Percentiles rank a stretch among this genome's conserved stretches.
Evolutionary conservation across 2,329 filamentous ascomycete genomes (phyloP).

Genomic region (Sclerotinia trifoliorum): DNA sequence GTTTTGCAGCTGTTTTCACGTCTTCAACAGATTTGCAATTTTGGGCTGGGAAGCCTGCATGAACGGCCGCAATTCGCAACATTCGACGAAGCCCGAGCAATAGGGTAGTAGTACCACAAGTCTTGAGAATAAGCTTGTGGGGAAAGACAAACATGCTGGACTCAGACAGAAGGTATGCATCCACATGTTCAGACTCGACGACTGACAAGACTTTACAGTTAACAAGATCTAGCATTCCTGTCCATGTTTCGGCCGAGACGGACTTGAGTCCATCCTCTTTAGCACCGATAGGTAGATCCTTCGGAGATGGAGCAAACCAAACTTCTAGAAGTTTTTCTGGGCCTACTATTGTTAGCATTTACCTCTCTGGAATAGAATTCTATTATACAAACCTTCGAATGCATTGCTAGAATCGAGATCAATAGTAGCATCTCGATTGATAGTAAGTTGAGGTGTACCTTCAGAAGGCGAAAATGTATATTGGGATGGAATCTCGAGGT

Average conservation of each 20-base stretch:
- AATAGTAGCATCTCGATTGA: slow-evolving; percentile 91
- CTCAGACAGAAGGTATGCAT: slow-evolving; percentile 95
- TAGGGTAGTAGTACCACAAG: slow-evolving; percentile 93
- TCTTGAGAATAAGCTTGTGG: slow-evolving; percentile 99
- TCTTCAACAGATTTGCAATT: slow-evolving; percentile 65
- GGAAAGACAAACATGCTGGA: slow-evolving; percentile 99
- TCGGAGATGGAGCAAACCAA: slow-evolving; percentile 86
- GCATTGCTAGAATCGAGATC: slow-evolving; percentile 94
- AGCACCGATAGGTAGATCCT: slow-evolving; percentile 67
- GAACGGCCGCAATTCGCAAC: slow-evolving; percentile 82
- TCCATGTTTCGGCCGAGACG: slow-evolving; percentile 82
- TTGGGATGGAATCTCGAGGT: slow-evolving; percentile 74
- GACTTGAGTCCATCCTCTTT: slow-evolving; percentile 79
- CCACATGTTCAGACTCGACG: slow-evolving; percentile 87
- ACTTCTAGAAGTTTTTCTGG: slow-evolving; percentile 98
- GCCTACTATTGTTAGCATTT: slow-evolving; percentile 49
- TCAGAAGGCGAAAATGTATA: slow-evolving; percentile 80
- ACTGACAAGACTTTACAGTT: slow-evolving; percentile 98
- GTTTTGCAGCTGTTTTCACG: slow-evolving; percentile 74
- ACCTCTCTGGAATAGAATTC: background rate
- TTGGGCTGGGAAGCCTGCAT: slow-evolving; percentile 85
- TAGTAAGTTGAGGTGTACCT: slow-evolving; percentile 86
- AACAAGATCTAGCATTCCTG: slow-evolving; percentile 94
- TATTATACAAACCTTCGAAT: slow-evolving; percentile 75
- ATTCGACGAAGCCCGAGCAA: slow-evolving; percentile 86